These are phyloP conservation scores for Nothophytophthora sp. DNA, from an alignment of 352 stramenopile genomes.

Conservation along the genomic window DNA sequence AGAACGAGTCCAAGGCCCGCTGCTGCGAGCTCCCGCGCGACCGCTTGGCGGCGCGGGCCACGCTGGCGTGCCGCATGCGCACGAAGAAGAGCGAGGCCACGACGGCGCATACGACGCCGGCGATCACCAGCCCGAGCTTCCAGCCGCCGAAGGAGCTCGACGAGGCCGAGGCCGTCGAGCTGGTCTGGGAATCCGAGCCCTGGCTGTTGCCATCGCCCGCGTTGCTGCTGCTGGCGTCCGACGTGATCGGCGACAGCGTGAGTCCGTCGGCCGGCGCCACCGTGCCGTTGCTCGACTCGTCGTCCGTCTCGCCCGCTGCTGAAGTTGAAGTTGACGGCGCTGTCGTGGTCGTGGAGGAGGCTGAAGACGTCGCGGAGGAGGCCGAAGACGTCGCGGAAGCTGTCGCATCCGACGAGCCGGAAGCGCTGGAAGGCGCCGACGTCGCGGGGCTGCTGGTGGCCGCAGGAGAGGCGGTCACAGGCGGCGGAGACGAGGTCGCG, in stretches of 20 bases:
- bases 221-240: too few species aligned
- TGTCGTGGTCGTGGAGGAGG: slow-evolving; percentile 1
- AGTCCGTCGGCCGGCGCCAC: slow-evolving; percentile 16
- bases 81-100: slow-evolving; percentile 61
- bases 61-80: slow-evolving; percentile 35
- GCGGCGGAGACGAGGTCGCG: neutral
- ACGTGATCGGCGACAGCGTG: slow-evolving; percentile 37
- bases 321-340: too few species aligned
- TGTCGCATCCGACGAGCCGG: slow-evolving; percentile 9
- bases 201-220: too few species aligned
- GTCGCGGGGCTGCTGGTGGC: too few species aligned
- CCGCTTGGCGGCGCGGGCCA: slow-evolving; percentile 23
- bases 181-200: slow-evolving; percentile 15
- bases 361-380: slow-evolving; percentile 3
- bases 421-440: slow-evolving; percentile 11
- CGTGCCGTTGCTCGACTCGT: slow-evolving; percentile 11
- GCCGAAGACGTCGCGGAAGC: slow-evolving; percentile 5
- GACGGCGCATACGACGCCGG: slow-evolving; percentile 48
- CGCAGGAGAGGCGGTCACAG: slow-evolving; percentile 9
- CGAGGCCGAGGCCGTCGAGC: slow-evolving; percentile 9
- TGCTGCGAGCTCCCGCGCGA: slow-evolving; percentile 38
- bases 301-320: too few species aligned
- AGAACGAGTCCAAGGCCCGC: slow-evolving; percentile 54
- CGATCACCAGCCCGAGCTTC: slow-evolving; percentile 46
- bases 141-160: slow-evolving; percentile 29